These are phyloP conservation scores for Neonectria neomacrospora DNA, from an alignment of 2,329 filamentous ascomycete species.

Conservation along the genomic window DNA sequence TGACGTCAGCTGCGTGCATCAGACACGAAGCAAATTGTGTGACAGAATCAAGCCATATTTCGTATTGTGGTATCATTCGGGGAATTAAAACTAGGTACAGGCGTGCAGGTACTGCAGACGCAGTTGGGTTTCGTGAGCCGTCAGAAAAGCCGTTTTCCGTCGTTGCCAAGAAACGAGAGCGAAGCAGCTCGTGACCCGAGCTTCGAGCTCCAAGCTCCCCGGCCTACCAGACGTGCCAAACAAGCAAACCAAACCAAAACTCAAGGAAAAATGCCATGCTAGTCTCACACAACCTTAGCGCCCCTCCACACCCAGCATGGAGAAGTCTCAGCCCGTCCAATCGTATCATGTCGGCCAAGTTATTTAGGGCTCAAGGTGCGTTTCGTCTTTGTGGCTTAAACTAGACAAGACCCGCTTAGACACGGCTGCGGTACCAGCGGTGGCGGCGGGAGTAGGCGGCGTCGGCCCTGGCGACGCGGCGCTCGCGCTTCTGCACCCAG, in stretches of 20 bases:
- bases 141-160: conserved; percentile 6
- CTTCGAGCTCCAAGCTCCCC: background rate
- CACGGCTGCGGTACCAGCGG: conserved; percentile 57
- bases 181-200: background rate
- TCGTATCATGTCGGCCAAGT: conserved; percentile 14
- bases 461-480: conserved; percentile 49
- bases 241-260: background rate
- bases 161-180: conserved; percentile 6
- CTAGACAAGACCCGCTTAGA: conserved; percentile 48
- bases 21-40: background rate
- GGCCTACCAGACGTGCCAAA: too few relatives aligned
- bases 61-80: conserved; percentile 3
- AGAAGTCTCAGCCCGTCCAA: background rate
- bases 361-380: background rate
- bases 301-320: conserved; percentile 6
- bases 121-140: conserved; percentile 1
- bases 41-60: background rate
- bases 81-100: background rate
- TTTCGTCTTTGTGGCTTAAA: conserved; percentile 3
- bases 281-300: background rate
- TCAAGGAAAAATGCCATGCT: conserved; percentile 13
- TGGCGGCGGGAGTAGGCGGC: conserved; percentile 48
- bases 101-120: background rate
- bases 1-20: background rate
- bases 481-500: conserved; percentile 59